Percentiles rank a stretch among this genome's conserved stretches.
Evolutionary conservation across 2,329 filamentous ascomycete genomes (phyloP).

Genomic region (Pseudogymnoascus sp.): DNA sequence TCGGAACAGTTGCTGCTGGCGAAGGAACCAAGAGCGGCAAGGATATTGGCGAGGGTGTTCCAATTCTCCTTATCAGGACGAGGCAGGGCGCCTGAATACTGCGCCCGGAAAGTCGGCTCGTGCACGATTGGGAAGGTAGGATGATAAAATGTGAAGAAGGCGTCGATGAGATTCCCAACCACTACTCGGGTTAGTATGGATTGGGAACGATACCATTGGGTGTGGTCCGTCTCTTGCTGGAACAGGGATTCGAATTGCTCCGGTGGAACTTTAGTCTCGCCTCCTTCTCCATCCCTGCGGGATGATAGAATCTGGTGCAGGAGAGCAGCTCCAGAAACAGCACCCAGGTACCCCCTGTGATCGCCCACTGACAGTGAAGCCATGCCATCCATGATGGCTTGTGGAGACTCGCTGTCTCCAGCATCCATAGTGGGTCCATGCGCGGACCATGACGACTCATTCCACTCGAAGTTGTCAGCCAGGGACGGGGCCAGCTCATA

Average conservation of each 20-base stretch:
- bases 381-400: conserved; percentile 17
- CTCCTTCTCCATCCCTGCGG: not conserved
- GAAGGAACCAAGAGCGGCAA: conserved; percentile 19
- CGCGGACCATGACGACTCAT: conserved; percentile 7
- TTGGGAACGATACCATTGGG: conserved; percentile 8
- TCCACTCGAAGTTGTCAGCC: conserved; percentile 8
- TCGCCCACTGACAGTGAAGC: conserved; percentile 18
- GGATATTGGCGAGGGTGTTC: conserved; percentile 18
- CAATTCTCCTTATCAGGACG: conserved; percentile 17
- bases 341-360: conserved; percentile 17
- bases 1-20: conserved; percentile 14
- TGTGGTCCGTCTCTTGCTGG: conserved; percentile 1
- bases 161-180: conserved; percentile 26
- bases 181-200: conserved; percentile 2
- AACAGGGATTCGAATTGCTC: conserved; percentile 4
- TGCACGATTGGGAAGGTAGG: conserved; percentile 40
- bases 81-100: conserved; percentile 15
- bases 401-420: not conserved
- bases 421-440: not conserved
- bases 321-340: conserved; percentile 16
- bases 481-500: conserved; percentile 8
- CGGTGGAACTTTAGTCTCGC: not conserved
- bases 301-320: conserved; percentile 13
- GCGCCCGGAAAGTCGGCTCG: conserved; percentile 36
- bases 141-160: conserved; percentile 39